phyloP scores from a whole-genome alignment of 345 rosid species.

The Turnera subulata region DNA sequence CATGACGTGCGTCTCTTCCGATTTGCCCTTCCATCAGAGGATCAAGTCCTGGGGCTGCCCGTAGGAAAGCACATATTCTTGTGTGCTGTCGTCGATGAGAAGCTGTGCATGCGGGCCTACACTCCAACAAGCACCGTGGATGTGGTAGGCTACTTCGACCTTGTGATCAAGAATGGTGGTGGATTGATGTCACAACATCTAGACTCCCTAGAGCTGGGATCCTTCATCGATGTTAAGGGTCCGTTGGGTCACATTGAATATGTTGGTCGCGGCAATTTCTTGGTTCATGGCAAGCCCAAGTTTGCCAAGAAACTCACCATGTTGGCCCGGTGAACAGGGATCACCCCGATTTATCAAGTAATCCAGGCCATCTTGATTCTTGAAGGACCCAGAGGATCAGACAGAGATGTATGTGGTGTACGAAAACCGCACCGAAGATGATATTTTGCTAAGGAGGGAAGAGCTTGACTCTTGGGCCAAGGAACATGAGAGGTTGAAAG shows the following conservation, averaged over 20 bases:
- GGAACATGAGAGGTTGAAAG: slow-evolving; percentile 55
- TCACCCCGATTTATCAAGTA: slow-evolving; percentile 85
- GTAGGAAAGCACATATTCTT: slow-evolving; percentile 86
- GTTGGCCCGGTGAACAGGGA: slow-evolving; percentile 95
- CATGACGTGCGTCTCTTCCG: slow-evolving; percentile 63
- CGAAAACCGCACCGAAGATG: slow-evolving; percentile 83
- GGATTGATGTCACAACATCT: slow-evolving; percentile 82
- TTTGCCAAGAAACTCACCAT: slow-evolving; percentile 75
- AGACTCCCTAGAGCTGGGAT: slow-evolving; percentile 61
- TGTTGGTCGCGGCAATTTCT: slow-evolving; percentile 59
- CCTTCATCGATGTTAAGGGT: slow-evolving; percentile 69
- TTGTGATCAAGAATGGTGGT: slow-evolving; percentile 81
- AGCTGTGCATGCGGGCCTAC: slow-evolving; percentile 83
- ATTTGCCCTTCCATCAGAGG: slow-evolving; percentile 67
- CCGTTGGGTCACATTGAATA: slow-evolving; percentile 89
- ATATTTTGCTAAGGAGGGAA: slow-evolving; percentile 63
- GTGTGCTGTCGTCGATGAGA: slow-evolving; percentile 58
- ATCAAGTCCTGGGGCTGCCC: slow-evolving; percentile 67
- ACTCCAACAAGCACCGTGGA: slow-evolving; percentile 70
- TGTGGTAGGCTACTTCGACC: slow-evolving; percentile 67
- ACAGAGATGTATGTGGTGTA: slow-evolving; percentile 85
- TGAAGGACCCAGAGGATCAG: slow-evolving; percentile 69
- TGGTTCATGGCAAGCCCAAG: slow-evolving; percentile 72
- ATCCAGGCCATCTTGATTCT: slow-evolving; percentile 61
- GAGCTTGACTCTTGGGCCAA: slow-evolving; percentile 82